Evolutionary conservation across 2,329 filamentous ascomycete species (phyloP), one percentile per base, ranked within the genome.

Genomic region (Tympanopsis confertula): DNA sequence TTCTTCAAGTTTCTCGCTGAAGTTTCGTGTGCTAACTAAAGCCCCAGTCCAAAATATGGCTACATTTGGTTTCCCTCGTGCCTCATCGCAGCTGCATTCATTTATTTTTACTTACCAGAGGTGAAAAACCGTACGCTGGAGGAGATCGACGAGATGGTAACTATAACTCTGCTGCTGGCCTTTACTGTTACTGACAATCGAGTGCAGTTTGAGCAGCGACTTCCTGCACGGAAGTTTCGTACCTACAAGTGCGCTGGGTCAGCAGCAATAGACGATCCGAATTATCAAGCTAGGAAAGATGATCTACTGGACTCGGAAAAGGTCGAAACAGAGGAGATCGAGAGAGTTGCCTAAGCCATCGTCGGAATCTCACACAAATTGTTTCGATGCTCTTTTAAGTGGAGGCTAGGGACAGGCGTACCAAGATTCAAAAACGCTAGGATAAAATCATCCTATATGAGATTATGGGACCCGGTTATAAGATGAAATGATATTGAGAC

Each of bases 61-160:
- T 75, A 69, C 44, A 71, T 75, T 38, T 76, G 70, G 70, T 61
- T 54, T 4, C 57, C 55, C 2, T 53, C 54, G 3, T 60, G 57
- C 38, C 37, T 45, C 10, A 42, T 56, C 33, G 48, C 54, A 3
- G 56, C 51, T 38, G 35, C 42, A 5, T 61, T 57, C 57, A 57
- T 69, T 19, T 71, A 58, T 45, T 59, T 69, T 40, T 73, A 58
- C 51, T 51, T 73, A 0, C 69, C 70, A 0, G 69, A 74, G 47
- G 67, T 68, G 37, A 70, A 71, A 50, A 66, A 61, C 35, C 60
- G 65, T 17, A 71, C 62, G 0, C 53, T 71, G 3, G 68, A 69
- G 48, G 67, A 74, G 44, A 71, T 71, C 41, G 68, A 71, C 38
- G 66, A 72, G 44, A 71, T 74, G 66, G 62, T 65, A 50, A 41